These are phyloP conservation scores for Cladosporium sp. DNA, from an alignment of 2,329 filamentous ascomycete species.

Conservation along the genomic window DNA sequence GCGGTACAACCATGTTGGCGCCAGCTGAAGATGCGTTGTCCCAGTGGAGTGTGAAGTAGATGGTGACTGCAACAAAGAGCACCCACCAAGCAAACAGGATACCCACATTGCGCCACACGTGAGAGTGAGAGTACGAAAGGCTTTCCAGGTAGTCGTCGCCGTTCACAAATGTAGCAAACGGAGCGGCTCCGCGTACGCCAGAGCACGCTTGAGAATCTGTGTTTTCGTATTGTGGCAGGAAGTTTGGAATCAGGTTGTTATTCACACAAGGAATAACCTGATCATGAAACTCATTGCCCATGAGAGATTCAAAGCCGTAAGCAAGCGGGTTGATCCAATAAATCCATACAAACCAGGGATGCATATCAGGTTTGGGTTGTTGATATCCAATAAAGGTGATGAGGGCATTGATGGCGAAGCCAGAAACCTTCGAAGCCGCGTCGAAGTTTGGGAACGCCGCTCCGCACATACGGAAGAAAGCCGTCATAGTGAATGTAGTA, in stretches of 20 bases:
- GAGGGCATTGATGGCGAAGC: slow-evolving; percentile 24
- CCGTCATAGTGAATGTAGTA: slow-evolving; percentile 42
- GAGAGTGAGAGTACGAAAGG: slow-evolving; percentile 43
- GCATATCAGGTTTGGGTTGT: slow-evolving; percentile 31
- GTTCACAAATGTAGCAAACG: slow-evolving; percentile 52
- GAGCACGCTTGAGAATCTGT: slow-evolving; percentile 34
- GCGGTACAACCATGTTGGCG: slow-evolving; percentile 54
- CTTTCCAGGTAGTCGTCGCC: slow-evolving; percentile 59
- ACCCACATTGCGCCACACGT: slow-evolving; percentile 57
- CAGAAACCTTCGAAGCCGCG: slow-evolving; percentile 29
- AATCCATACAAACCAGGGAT: slow-evolving; percentile 51
- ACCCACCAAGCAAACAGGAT: slow-evolving; percentile 64
- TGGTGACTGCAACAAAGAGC: slow-evolving; percentile 55
- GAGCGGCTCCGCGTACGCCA: slow-evolving; percentile 53
- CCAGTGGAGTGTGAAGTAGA: slow-evolving; percentile 57
- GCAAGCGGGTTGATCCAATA: slow-evolving; percentile 54
- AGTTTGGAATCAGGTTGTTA: slow-evolving; percentile 35
- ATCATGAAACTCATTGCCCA: slow-evolving; percentile 56
- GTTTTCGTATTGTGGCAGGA: slow-evolving; percentile 37
- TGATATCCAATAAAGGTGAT: slow-evolving; percentile 31
- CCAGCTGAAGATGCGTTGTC: slow-evolving; percentile 35
- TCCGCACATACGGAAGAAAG: slow-evolving; percentile 41
- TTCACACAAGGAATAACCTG: slow-evolving; percentile 51
- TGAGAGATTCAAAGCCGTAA: slow-evolving; percentile 31
- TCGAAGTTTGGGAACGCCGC: slow-evolving; percentile 29